Conservation (phyloP, 2,329 filamentous ascomycete genomes). For the Blastomyces percursus region DNA sequence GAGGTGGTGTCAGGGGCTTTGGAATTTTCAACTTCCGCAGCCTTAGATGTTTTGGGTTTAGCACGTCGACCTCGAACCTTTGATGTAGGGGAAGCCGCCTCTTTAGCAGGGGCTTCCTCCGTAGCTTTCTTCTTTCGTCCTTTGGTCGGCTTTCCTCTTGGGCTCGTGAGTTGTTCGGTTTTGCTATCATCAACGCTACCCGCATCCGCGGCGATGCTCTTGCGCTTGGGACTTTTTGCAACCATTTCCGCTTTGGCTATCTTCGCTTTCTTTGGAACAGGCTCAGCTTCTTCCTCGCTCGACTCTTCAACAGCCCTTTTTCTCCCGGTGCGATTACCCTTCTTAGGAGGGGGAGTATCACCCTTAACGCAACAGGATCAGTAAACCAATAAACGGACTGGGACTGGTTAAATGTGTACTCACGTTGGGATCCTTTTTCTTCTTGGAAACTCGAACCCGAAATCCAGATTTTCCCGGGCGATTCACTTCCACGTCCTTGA, state of each 20-base stretch:
- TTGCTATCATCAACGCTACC: slow-evolving; percentile 7
- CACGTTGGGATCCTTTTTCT: slow-evolving; percentile 14
- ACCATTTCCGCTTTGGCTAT: slow-evolving; percentile 9
- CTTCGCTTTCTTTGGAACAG: slow-evolving; percentile 15
- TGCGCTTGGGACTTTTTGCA: slow-evolving; percentile 12
- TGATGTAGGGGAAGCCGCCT: slow-evolving; percentile 15
- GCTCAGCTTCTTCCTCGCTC: slow-evolving; percentile 12
- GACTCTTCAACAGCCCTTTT: slow-evolving; percentile 26
- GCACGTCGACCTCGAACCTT: slow-evolving; percentile 9
- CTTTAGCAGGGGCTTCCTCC: slow-evolving; percentile 14
- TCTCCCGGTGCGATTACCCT: slow-evolving; percentile 21
- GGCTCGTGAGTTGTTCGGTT: slow-evolving; percentile 8
- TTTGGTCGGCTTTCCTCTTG: slow-evolving; percentile 1
- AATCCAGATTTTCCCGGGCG: slow-evolving; percentile 56
- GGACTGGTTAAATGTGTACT: slow-evolving; percentile 6
- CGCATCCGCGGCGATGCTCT: slow-evolving; percentile 5
- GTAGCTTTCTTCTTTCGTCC: slow-evolving; percentile 12
- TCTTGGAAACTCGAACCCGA: slow-evolving; percentile 34
- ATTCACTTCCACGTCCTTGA: slow-evolving; percentile 64
- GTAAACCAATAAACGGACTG: slow-evolving; percentile 3
- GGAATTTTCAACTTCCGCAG: slow-evolving; percentile 12
- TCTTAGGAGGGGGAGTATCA: slow-evolving; percentile 24
- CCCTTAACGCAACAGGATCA: slow-evolving; percentile 17
- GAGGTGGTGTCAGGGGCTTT: background rate
- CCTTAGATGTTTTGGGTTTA: slow-evolving; percentile 12